Evolutionary conservation across 768 basidiomycete genomes (phyloP).

Genomic region (Tylopilus subfusipes): DNA sequence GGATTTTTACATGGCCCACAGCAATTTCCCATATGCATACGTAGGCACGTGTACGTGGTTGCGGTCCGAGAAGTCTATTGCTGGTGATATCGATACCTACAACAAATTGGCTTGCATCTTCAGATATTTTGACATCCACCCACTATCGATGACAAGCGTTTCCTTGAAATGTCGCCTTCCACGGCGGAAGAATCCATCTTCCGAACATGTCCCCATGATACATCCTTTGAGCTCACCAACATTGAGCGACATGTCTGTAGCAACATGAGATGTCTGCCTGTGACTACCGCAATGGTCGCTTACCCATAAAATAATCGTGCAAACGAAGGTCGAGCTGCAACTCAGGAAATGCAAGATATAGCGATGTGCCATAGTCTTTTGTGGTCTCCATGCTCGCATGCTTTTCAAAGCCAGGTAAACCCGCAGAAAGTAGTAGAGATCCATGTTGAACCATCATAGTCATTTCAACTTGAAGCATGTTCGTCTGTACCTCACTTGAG

Average conservation of each 20-base stretch:
- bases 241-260: slow-evolving; percentile 75
- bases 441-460: slow-evolving; percentile 49
- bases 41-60: slow-evolving; percentile 80
- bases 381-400: slow-evolving; percentile 15
- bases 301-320: slow-evolving; percentile 90
- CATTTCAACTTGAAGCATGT: slow-evolving; percentile 76
- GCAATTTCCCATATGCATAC: slow-evolving; percentile 90
- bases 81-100: slow-evolving; percentile 75
- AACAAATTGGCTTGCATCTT: slow-evolving; percentile 1
- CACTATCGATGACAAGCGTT: slow-evolving; percentile 50
- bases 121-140: slow-evolving; percentile 1
- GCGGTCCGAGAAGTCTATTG: slow-evolving; percentile 86
- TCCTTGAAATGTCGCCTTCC: slow-evolving; percentile 26
- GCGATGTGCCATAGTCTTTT: slow-evolving; percentile 48
- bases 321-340: slow-evolving; percentile 73
- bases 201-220: slow-evolving; percentile 46
- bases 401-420: slow-evolving; percentile 59
- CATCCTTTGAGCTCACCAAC: slow-evolving; percentile 55
- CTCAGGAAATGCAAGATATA: slow-evolving; percentile 59
- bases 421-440: slow-evolving; percentile 61
- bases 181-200: slow-evolving; percentile 34
- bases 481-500: slow-evolving; percentile 52
- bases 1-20: slow-evolving; percentile 59
- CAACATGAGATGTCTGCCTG: slow-evolving; percentile 6
- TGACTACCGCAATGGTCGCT: slow-evolving; percentile 10